Percentiles rank a stretch among this genome's conserved stretches.
These are phyloP conservation scores for Erysiphe pulchra DNA, from an alignment of 2,329 filamentous ascomycete species.

Conservation along the genomic window DNA sequence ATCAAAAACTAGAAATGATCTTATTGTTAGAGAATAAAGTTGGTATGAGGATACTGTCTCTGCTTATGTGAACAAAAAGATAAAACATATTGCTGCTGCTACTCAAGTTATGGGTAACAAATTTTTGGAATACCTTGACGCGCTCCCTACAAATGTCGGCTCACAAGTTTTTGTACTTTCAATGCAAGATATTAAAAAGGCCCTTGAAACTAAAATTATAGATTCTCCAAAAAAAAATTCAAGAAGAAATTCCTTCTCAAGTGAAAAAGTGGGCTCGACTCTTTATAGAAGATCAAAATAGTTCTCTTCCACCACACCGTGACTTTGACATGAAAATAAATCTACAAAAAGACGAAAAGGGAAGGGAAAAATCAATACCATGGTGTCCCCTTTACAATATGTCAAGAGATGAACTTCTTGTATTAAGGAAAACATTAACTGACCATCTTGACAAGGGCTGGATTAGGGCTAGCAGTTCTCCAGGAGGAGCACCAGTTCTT, in stretches of 20 bases:
- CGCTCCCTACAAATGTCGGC: background rate
- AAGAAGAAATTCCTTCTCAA: background rate
- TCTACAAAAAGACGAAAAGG: background rate
- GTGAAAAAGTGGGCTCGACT: background rate
- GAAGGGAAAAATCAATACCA: background rate
- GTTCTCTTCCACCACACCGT: background rate
- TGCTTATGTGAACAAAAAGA: background rate
- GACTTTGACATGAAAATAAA: background rate
- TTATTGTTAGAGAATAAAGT: background rate
- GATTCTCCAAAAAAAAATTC: background rate
- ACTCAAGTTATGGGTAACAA: background rate
- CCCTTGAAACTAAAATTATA: background rate
- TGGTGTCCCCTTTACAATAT: background rate
- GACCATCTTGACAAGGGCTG: background rate
- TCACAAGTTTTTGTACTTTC: background rate
- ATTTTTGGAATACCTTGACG: background rate
- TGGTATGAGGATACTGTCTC: background rate
- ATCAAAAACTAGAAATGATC: background rate
- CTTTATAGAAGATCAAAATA: background rate
- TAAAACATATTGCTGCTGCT: background rate
- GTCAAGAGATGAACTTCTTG: background rate
- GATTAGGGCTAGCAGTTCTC: background rate
- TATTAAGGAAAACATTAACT: background rate
- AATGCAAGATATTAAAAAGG: background rate
- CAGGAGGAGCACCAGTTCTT: background rate